Evolutionary conservation across 257 asterid species (phyloP).

Genomic region (Osmanthus fragrans): DNA sequence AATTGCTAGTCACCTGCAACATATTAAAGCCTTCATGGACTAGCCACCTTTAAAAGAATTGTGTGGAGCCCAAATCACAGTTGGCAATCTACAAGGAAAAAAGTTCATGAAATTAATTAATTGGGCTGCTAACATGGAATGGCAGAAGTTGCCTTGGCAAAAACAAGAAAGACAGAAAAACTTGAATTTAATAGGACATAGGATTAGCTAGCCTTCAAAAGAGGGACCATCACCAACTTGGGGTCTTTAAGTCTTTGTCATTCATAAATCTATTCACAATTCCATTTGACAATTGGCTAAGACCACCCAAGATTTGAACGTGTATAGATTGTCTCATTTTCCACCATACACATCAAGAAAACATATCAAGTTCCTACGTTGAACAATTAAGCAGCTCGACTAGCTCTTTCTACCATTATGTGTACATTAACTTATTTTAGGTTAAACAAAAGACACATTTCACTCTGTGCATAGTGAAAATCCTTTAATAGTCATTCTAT

Average conservation of each 20-base stretch:
- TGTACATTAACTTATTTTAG: too few species aligned
- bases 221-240: constrained; percentile 25
- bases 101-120: constrained; percentile 4
- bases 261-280: not conserved
- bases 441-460: too few species aligned
- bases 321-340: too few species aligned
- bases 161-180: not conserved
- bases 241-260: constrained; percentile 1
- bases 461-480: too few species aligned
- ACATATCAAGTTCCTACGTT: too few species aligned
- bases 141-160: constrained; percentile 3
- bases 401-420: too few species aligned
- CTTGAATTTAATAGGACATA: not conserved
- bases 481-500: too few species aligned
- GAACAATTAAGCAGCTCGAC: too few species aligned
- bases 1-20: too few species aligned
- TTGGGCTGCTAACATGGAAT: constrained; percentile 11
- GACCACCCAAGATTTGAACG: not conserved
- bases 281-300: not conserved
- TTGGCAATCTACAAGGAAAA: constrained; percentile 4
- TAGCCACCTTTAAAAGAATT: not conserved
- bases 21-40: not conserved
- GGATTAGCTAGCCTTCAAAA: not conserved
- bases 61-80: not conserved
- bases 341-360: too few species aligned